These are phyloP conservation scores for Rhynchosporium graminicola DNA, from an alignment of 2,329 filamentous ascomycete genomes.

Conservation along the genomic window DNA sequence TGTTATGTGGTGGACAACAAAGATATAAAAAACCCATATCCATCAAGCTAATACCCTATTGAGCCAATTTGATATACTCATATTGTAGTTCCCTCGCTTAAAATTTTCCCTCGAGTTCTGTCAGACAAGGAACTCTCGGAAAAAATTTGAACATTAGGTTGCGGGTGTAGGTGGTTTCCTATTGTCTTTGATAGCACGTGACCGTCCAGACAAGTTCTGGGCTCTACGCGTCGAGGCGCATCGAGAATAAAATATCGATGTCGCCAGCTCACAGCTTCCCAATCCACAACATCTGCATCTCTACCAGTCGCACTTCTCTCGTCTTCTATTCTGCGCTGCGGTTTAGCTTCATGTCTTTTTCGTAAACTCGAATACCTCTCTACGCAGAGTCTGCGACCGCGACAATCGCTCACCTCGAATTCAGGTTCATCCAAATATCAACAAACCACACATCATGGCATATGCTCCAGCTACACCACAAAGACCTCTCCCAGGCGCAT, in stretches of 20 bases:
- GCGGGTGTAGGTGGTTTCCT: background rate
- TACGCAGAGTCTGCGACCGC: constrained; percentile 19
- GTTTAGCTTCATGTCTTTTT: constrained; percentile 19
- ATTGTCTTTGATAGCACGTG: constrained; percentile 7
- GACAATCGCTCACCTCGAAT: constrained; percentile 4
- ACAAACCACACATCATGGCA: constrained; percentile 18
- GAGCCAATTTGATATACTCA: no score
- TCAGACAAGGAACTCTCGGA: no score
- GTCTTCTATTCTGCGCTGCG: constrained; percentile 1
- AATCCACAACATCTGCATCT: constrained; percentile 7
- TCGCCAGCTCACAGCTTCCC: constrained; percentile 14
- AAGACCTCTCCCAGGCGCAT: constrained; percentile 74
- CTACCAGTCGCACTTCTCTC: constrained; percentile 7
- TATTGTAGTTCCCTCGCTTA: no score
- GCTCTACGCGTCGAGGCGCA: constrained; percentile 14
- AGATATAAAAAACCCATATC: no score
- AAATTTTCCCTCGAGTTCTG: no score
- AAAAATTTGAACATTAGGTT: no score
- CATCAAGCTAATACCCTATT: no score
- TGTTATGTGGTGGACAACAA: no score
- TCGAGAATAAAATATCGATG: constrained; percentile 10
- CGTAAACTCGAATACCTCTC: constrained; percentile 18
- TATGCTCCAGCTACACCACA: constrained; percentile 56
- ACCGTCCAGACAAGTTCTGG: background rate
- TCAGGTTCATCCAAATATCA: constrained; percentile 11